These are phyloP conservation scores for Rhodosporidiobolus odoratus DNA, from an alignment of 768 basidiomycete species.

Conservation along the genomic window DNA sequence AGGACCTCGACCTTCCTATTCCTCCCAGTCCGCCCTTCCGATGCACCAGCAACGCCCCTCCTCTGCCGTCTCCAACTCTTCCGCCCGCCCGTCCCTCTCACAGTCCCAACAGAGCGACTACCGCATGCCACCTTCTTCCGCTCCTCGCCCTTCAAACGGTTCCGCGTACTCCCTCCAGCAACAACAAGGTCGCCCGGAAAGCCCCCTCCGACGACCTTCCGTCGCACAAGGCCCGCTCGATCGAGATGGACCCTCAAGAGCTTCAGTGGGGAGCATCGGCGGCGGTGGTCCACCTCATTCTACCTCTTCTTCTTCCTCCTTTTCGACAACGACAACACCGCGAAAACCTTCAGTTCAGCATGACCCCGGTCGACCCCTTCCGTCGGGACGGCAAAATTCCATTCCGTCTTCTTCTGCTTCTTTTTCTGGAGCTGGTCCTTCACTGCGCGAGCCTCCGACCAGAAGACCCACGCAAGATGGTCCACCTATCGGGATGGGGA, in stretches of 20 bases:
- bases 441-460: background rate
- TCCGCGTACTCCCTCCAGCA: background rate
- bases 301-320: too few species aligned
- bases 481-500: slow-evolving; percentile 5
- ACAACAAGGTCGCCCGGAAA: background rate
- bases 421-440: too few species aligned
- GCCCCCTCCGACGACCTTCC: background rate
- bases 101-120: background rate
- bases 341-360: background rate
- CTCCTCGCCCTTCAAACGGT: background rate
- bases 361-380: too few species aligned
- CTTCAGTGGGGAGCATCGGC: too few species aligned
- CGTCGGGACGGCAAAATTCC: too few species aligned
- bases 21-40: background rate
- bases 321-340: background rate
- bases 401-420: background rate
- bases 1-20: background rate
- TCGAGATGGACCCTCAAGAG: too few species aligned
- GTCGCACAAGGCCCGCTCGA: background rate
- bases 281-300: too few species aligned
- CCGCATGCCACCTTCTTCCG: background rate
- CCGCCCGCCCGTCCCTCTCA: background rate
- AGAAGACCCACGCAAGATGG: too few species aligned
- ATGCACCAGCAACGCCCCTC: background rate
- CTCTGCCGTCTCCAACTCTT: background rate